A percentile compares a stretch with the other conserved stretches of the same genome.
These are phyloP conservation scores for Pythium rishiriense DNA, from an alignment of 352 stramenopile genomes.

Conservation along the genomic window DNA sequence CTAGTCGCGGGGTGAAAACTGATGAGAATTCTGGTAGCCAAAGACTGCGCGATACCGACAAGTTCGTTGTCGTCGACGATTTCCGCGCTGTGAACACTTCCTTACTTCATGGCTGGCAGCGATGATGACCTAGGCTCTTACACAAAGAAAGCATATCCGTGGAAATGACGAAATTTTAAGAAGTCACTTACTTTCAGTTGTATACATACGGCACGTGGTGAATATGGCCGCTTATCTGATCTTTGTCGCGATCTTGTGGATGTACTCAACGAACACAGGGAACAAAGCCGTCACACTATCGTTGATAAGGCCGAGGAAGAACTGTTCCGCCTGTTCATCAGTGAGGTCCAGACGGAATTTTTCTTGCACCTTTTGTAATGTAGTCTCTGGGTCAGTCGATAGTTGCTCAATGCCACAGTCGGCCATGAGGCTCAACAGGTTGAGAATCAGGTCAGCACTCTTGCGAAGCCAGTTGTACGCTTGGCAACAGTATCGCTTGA, in stretches of 20 bases:
- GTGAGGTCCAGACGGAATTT: constrained; percentile 97
- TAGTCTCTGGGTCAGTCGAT: constrained; percentile 82
- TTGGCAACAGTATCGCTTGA: constrained; percentile 94
- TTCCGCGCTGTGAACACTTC: constrained; percentile 50
- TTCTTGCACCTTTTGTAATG: constrained; percentile 92
- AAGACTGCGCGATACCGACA: not conserved
- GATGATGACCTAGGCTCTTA: constrained; percentile 25
- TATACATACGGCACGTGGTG: not conserved
- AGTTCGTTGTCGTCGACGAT: constrained; percentile 44
- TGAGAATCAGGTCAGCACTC: constrained; percentile 97
- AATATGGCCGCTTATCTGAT: constrained; percentile 38
- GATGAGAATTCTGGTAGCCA: not conserved
- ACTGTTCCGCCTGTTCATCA: constrained; percentile 97
- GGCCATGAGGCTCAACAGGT: constrained; percentile 98
- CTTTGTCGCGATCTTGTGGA: constrained; percentile 81
- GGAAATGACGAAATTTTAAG: not conserved
- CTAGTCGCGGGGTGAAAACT: constrained; percentile 11
- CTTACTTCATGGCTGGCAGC: constrained; percentile 41
- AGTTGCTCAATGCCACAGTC: constrained; percentile 97
- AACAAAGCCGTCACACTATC: constrained; percentile 94
- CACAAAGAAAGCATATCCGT: not conserved
- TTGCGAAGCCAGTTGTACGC: constrained; percentile 95
- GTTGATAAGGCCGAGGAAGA: constrained; percentile 96
- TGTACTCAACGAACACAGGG: constrained; percentile 85
- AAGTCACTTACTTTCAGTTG: constrained; percentile 17